Conservation (phyloP, 805 yeast species). For the Candida lessepsii region DNA sequence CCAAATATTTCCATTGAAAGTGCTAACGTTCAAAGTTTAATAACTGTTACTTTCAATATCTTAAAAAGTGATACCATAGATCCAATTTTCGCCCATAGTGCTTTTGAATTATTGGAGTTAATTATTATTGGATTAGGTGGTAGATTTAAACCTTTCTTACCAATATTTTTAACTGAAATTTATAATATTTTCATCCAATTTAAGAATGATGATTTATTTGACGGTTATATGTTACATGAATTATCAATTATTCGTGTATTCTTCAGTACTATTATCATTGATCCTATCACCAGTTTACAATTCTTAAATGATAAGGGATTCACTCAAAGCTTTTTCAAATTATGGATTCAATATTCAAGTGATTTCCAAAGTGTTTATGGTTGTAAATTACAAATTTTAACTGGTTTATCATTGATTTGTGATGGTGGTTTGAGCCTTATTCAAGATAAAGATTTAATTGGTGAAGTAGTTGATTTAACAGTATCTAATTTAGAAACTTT, state of each 20-base stretch:
- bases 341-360: conserved; percentile 49
- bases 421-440: conserved; percentile 29
- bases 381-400: conserved; percentile 51
- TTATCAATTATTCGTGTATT: conserved; percentile 43
- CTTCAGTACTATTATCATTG: conserved; percentile 39
- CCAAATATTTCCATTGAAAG: conserved; percentile 33
- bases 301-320: conserved; percentile 38
- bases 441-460: conserved; percentile 32
- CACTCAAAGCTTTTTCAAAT: conserved; percentile 38
- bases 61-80: conserved; percentile 34
- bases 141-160: conserved; percentile 32
- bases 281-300: conserved; percentile 36
- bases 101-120: conserved; percentile 40
- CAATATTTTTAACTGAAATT: conserved; percentile 35
- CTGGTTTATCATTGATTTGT: conserved; percentile 39
- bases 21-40: conserved; percentile 37
- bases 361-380: conserved; percentile 55
- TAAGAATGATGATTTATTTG: conserved; percentile 40
- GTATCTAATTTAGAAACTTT: conserved; percentile 41
- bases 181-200: conserved; percentile 32
- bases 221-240: conserved; percentile 44
- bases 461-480: conserved; percentile 40
- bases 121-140: conserved; percentile 30
- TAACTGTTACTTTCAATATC: conserved; percentile 35
- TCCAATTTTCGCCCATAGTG: conserved; percentile 39